Percentiles rank a stretch among this genome's conserved stretches.
Conservation (phyloP, 139 green algal species). For the Chlorella sorokiniana region DNA sequence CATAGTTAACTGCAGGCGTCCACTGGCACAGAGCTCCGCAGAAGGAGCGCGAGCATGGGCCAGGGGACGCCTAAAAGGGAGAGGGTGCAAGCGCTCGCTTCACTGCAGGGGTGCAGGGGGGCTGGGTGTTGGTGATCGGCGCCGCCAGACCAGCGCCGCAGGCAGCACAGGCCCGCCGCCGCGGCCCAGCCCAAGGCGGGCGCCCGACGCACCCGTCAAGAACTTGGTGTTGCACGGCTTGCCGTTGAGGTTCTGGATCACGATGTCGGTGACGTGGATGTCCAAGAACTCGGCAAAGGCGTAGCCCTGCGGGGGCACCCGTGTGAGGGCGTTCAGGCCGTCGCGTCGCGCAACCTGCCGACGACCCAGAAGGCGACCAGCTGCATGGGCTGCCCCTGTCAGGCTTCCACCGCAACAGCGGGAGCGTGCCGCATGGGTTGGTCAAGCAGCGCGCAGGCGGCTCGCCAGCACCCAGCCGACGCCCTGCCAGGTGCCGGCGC, state of each 20-base stretch:
- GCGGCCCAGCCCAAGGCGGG: too few relatives aligned
- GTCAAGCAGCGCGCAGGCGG: neutral
- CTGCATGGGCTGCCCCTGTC: neutral
- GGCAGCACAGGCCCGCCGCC: neutral
- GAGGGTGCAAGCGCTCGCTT: conserved; percentile 50
- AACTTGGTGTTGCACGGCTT: conserved; percentile 69
- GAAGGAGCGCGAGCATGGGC: neutral
- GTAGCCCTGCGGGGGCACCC: conserved; percentile 66
- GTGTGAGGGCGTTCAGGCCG: neutral
- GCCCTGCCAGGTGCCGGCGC: conserved; percentile 48
- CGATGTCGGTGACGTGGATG: conserved; percentile 58
- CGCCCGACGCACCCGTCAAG: conserved; percentile 63
- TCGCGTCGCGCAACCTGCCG: too few relatives aligned
- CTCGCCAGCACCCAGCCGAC: neutral
- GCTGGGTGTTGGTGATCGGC: neutral
- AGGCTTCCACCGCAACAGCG: neutral
- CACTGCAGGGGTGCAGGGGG: conserved; percentile 31
- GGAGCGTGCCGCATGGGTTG: too few relatives aligned
- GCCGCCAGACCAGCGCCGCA: neutral
- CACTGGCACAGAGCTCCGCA: too few relatives aligned
- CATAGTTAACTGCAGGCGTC: too few relatives aligned
- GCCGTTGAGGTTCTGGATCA: conserved; percentile 74
- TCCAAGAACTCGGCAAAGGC: conserved; percentile 85
- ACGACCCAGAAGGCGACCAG: neutral
- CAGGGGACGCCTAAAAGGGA: neutral